A percentile compares a stretch with the other conserved stretches of the same genome.
Conservation (phyloP, 2,329 filamentous ascomycete species). For the Diaporthe sp. region DNA sequence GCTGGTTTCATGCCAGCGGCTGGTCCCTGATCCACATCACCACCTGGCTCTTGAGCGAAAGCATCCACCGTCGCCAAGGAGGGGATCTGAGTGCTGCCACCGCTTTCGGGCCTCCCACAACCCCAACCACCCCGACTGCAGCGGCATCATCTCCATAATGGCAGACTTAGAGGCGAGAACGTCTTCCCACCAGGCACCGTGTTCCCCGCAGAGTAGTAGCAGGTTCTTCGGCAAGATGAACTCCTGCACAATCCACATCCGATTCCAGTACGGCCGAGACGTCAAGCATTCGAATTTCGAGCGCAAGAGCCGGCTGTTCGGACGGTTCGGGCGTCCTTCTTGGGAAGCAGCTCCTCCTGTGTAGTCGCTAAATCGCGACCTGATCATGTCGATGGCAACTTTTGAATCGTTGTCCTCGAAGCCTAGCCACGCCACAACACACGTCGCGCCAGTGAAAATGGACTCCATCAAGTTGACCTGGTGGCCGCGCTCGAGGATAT, state of each 20-base stretch:
- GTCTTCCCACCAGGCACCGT: conserved; percentile 28
- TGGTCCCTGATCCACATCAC: background rate
- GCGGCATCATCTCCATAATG: conserved; percentile 15
- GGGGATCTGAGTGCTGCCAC: conserved; percentile 9
- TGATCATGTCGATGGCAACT: conserved; percentile 16
- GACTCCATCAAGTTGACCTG: conserved; percentile 41
- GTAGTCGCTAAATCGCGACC: background rate
- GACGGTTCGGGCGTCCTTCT: background rate
- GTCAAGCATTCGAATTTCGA: background rate
- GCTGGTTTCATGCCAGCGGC: background rate
- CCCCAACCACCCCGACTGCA: conserved; percentile 23
- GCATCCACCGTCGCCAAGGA: background rate
- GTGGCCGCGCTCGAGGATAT: conserved; percentile 38
- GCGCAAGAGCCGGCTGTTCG: background rate
- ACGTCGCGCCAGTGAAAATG: conserved; percentile 29
- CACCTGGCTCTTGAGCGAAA: background rate
- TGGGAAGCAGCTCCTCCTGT: background rate
- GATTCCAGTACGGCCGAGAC: conserved; percentile 31
- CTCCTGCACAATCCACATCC: conserved; percentile 38
- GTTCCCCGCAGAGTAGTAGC: conserved; percentile 19
- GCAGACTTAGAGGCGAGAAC: conserved; percentile 24
- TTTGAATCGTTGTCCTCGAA: background rate
- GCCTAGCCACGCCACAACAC: conserved; percentile 29
- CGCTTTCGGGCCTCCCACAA: conserved; percentile 19
- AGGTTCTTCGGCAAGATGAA: conserved; percentile 28